Base-by-base conservation (phyloP, 257 asterid genomes). In the Ilex asprella region DNA sequence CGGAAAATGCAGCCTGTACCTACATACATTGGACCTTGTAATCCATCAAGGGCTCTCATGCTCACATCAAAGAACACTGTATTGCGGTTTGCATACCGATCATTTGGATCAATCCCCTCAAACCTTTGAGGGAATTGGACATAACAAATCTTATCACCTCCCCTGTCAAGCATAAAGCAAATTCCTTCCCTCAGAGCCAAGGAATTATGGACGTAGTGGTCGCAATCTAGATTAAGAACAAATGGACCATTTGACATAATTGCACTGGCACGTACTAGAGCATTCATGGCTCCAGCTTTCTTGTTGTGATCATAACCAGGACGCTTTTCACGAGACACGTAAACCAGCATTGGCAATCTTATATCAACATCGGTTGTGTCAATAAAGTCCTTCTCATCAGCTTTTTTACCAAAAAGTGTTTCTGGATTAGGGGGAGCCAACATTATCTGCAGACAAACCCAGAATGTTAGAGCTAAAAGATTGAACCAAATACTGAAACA, bases 221-320 rank as follows among this genome's bases (percentile, higher is more conserved):
- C 98, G 31, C 98, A 91, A 57, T 91, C 98, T 30, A 91, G 86
- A 63, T 91, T 91, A 16, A 91, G 87, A 57, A 91, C 84, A 82
- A 91, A 91, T 10, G 97, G 80, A 2, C 97, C 97, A 56, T 91
- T 91, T 0, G 98, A 92, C 89, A 92, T 83, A 15, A 92, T 86
- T 2, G 95, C 97, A 67, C 95, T 86, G 7, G 95, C 89, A 0
- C 98, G 89, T 21, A 92, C 98, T n/a, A 89, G 62, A 5, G 97
- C 85, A 63, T 91, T 91, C 96, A 91, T 91, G 1, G 96, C 98
- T 2, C 96, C 98, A 2, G 97, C 96, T 69, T 91, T 91, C 86
- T 91, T 91, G 86, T 86, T 91, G 72, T 91, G 98, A 43, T 91
- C 97, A 60, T 82, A 91, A 27, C 78, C 73, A 39, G 94, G 79